These are phyloP conservation scores for Neophaeococcomyces mojaviensis DNA, from an alignment of 2,329 filamentous ascomycete species.

Conservation along the genomic window DNA sequence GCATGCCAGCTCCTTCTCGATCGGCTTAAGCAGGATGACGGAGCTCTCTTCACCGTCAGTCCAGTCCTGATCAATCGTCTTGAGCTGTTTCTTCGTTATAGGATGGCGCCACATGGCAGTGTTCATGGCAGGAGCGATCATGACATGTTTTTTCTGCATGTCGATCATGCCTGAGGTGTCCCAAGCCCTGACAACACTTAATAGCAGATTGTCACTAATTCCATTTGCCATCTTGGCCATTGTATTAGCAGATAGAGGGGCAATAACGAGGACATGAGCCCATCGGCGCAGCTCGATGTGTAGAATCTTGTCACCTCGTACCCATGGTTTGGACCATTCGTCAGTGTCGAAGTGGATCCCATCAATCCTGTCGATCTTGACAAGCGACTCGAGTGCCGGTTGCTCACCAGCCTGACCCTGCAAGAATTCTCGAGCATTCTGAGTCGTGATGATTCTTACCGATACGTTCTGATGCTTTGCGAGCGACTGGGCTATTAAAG, in stretches of 20 bases:
- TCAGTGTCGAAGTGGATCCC: slow-evolving; percentile 75
- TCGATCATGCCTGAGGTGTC: slow-evolving; percentile 63
- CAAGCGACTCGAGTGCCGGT: slow-evolving; percentile 56
- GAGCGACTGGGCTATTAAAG: slow-evolving; percentile 50
- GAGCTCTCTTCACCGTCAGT: slow-evolving; percentile 45
- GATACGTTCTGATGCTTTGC: slow-evolving; percentile 52
- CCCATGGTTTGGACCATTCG: slow-evolving; percentile 76
- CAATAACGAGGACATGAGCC: slow-evolving; percentile 74
- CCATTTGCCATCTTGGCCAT: slow-evolving; percentile 78
- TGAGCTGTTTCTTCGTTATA: slow-evolving; percentile 65
- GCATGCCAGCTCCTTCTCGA: slow-evolving; percentile 73
- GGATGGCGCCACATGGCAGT: slow-evolving; percentile 85
- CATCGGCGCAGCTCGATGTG: slow-evolving; percentile 82
- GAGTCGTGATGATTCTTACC: slow-evolving; percentile 77
- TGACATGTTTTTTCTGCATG: slow-evolving; percentile 53
- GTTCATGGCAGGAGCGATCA: slow-evolving; percentile 82
- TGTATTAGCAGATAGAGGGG: slow-evolving; percentile 75
- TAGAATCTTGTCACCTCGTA: slow-evolving; percentile 67
- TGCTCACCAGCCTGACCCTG: slow-evolving; percentile 69
- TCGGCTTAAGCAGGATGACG: slow-evolving; percentile 66
- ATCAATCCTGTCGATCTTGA: slow-evolving; percentile 62
- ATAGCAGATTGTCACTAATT: slow-evolving; percentile 67
- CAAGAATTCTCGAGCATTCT: slow-evolving; percentile 67
- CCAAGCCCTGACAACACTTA: slow-evolving; percentile 76
- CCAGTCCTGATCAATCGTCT: slow-evolving; percentile 67